phyloP scores from a whole-genome alignment of 768 basidiomycete species.

The Rhodotorula graminis region DNA sequence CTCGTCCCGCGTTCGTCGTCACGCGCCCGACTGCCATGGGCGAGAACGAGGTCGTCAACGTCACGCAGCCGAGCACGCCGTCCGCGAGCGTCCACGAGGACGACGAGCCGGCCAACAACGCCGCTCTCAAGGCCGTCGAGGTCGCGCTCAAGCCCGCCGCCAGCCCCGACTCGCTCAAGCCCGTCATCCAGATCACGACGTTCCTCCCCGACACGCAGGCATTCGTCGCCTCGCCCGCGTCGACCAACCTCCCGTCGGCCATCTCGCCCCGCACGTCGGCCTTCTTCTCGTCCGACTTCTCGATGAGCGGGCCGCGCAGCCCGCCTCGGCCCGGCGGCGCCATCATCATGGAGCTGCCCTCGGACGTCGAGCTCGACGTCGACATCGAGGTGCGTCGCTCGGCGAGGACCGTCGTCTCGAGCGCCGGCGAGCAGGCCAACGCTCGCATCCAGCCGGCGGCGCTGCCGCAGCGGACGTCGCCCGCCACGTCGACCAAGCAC shows the following conservation, averaged over 20 bases:
- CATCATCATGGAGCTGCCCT: slow-evolving; percentile 9
- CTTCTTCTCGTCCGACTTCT: slow-evolving; percentile 13
- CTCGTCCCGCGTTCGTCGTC: background rate
- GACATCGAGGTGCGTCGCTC: background rate
- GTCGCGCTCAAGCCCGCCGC: background rate
- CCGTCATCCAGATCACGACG: background rate
- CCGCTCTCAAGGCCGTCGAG: too few species aligned
- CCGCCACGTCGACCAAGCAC: background rate
- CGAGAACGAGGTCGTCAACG: slow-evolving; percentile 7
- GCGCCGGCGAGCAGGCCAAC: background rate
- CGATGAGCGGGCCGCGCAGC: background rate
- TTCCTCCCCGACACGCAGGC: background rate
- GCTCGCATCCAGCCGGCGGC: too few species aligned
- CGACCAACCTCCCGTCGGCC: slow-evolving; percentile 14
- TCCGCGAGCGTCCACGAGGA: background rate
- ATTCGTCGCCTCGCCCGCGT: slow-evolving; percentile 16
- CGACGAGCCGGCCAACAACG: background rate
- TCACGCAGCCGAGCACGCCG: background rate
- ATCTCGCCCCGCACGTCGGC: slow-evolving; percentile 16
- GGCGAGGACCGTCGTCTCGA: background rate
- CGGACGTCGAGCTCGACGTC: slow-evolving; percentile 2
- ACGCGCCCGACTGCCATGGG: slow-evolving; percentile 4
- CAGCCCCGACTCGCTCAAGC: background rate
- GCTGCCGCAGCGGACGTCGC: background rate
- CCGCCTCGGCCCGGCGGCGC: slow-evolving; percentile 14